These are phyloP conservation scores for Trametes coccinea DNA, from an alignment of 768 basidiomycete species.

Conservation along the genomic window DNA sequence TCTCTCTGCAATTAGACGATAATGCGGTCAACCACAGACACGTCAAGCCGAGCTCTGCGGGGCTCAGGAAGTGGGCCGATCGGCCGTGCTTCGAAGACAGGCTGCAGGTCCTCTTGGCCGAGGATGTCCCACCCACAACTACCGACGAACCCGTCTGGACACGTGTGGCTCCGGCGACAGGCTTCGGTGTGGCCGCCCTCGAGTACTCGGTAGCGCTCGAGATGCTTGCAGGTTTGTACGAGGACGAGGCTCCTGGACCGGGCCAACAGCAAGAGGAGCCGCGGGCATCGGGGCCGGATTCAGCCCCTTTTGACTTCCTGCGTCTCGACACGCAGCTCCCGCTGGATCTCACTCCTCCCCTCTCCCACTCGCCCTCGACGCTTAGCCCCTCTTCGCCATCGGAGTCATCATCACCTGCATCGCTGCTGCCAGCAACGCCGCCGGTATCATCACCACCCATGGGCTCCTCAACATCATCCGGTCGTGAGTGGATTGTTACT, in stretches of 20 bases:
- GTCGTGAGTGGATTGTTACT: conserved; percentile 2
- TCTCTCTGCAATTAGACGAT: conserved; percentile 36
- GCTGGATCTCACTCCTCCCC: conserved; percentile 13
- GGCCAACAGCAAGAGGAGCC: conserved; percentile 3
- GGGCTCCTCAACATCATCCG: background rate
- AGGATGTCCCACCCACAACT: conserved; percentile 18
- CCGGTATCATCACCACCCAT: background rate
- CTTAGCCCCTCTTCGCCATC: conserved; percentile 7
- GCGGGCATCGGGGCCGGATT: conserved; percentile 6
- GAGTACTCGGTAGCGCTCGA: conserved; percentile 73
- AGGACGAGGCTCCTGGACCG: conserved; percentile 26
- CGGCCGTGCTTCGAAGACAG: conserved; percentile 81
- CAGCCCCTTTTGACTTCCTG: conserved; percentile 14
- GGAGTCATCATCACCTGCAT: conserved; percentile 6
- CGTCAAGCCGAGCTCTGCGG: conserved; percentile 45
- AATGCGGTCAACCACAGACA: conserved; percentile 35
- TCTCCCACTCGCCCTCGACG: conserved; percentile 12
- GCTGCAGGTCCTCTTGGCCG: conserved; percentile 51
- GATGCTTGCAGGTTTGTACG: conserved; percentile 54
- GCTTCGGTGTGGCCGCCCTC: conserved; percentile 65
- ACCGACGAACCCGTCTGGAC: conserved; percentile 34
- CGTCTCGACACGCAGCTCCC: conserved; percentile 17
- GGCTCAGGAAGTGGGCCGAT: conserved; percentile 66
- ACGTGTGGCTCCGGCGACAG: conserved; percentile 44
- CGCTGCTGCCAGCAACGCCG: conserved; percentile 13